These are phyloP conservation scores for Chaetomium globosum DNA, from an alignment of 2,329 filamentous ascomycete species.

Conservation along the genomic window DNA sequence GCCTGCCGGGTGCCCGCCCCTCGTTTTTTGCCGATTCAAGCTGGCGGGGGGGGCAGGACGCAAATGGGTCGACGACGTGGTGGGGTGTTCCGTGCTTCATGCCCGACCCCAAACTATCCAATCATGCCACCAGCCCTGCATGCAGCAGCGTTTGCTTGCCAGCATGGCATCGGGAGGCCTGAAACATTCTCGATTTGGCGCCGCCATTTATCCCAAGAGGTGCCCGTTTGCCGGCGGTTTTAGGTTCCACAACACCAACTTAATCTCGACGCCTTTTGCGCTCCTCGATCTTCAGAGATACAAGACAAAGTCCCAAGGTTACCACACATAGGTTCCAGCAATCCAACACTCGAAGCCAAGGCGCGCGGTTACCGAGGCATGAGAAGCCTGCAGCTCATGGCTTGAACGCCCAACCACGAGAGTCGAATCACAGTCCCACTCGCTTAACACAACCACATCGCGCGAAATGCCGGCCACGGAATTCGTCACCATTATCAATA, in stretches of 20 bases:
- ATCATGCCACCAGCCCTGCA: conserved; percentile 26
- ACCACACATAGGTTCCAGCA: not conserved
- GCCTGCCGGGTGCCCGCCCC: conserved; percentile 10
- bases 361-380: conserved; percentile 7
- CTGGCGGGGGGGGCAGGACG: conserved; percentile 7
- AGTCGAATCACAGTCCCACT: not conserved
- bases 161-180: conserved; percentile 26
- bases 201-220: conserved; percentile 17
- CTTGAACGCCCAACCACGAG: conserved; percentile 9
- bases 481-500: conserved; percentile 88
- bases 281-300: not conserved
- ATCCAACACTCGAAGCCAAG: not conserved
- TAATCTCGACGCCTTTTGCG: not conserved
- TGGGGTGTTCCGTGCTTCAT: conserved; percentile 24
- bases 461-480: conserved; percentile 48
- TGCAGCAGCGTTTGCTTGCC: conserved; percentile 24
- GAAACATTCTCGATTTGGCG: conserved; percentile 27
- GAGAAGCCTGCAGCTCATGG: conserved; percentile 2
- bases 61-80: conserved; percentile 5
- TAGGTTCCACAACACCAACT: conserved; percentile 1
- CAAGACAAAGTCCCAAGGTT: not conserved
- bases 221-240: not conserved
- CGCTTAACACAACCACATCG: not conserved
- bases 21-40: not conserved
- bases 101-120: conserved; percentile 29